These are phyloP conservation scores for Acrocalymma vagum DNA, from an alignment of 2,329 filamentous ascomycete genomes.

Conservation along the genomic window DNA sequence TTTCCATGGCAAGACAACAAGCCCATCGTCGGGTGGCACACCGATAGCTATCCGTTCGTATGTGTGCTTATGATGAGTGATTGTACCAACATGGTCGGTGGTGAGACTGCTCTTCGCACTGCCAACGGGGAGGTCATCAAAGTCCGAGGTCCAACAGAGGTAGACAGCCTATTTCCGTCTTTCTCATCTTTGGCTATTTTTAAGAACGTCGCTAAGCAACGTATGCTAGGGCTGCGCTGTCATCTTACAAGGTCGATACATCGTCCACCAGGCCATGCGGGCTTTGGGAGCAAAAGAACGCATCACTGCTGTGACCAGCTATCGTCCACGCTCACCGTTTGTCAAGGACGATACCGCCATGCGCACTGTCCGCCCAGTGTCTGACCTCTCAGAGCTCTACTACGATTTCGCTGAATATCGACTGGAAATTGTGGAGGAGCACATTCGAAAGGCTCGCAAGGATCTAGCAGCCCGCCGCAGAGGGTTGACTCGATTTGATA, in stretches of 20 bases:
- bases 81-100: slow-evolving; percentile 69
- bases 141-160: slow-evolving; percentile 68
- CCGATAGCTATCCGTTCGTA: slow-evolving; percentile 73
- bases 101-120: slow-evolving; percentile 69
- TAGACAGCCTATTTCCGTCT: slow-evolving; percentile 40
- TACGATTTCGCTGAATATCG: slow-evolving; percentile 70
- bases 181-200: too few relatives aligned
- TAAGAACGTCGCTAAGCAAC: slow-evolving; percentile 13
- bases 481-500: slow-evolving; percentile 42
- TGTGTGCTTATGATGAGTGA: slow-evolving; percentile 74
- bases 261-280: slow-evolving; percentile 69
- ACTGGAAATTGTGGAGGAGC: slow-evolving; percentile 69
- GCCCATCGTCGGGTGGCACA: slow-evolving; percentile 70
- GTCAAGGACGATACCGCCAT: slow-evolving; percentile 69
- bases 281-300: slow-evolving; percentile 67
- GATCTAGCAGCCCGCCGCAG: slow-evolving; percentile 48
- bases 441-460: slow-evolving; percentile 55
- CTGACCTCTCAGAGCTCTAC: slow-evolving; percentile 66
- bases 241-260: slow-evolving; percentile 73
- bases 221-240: slow-evolving; percentile 67
- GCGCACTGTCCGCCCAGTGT: slow-evolving; percentile 67
- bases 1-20: slow-evolving; percentile 58
- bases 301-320: slow-evolving; percentile 72
- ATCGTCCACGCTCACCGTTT: slow-evolving; percentile 65
- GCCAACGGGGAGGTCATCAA: slow-evolving; percentile 64